These are phyloP conservation scores for Oxyria digyna DNA, from an alignment of 148 eudicot genomes.

Conservation along the genomic window DNA sequence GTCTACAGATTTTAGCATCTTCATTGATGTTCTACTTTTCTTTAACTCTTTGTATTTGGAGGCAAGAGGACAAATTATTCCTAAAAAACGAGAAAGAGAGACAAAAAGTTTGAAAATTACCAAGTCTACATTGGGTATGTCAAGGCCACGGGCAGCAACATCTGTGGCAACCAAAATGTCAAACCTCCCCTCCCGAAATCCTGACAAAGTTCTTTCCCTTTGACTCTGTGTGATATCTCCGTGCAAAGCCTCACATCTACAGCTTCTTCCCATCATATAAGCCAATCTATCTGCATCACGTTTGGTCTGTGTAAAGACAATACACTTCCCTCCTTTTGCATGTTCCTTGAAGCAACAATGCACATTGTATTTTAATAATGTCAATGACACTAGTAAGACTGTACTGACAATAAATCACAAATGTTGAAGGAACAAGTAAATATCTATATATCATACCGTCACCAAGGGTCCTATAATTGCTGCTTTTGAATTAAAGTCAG, in stretches of 20 bases:
- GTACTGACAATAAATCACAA: background rate
- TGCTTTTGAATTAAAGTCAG: conserved; percentile 46
- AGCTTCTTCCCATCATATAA: conserved; percentile 46
- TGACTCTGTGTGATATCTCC: conserved; percentile 82
- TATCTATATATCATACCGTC: conserved; percentile 28
- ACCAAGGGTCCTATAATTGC: conserved; percentile 63
- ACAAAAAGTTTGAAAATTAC: conserved; percentile 22
- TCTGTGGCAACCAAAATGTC: conserved; percentile 88
- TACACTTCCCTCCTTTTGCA: conserved; percentile 89
- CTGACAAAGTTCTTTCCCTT: conserved; percentile 85
- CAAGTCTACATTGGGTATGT: conserved; percentile 95
- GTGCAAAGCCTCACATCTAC: conserved; percentile 70
- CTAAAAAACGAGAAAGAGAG: background rate
- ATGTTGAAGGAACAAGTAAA: background rate
- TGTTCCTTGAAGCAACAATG: conserved; percentile 45
- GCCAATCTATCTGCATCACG: conserved; percentile 87
- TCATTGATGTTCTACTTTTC: background rate
- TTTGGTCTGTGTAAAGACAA: conserved; percentile 96
- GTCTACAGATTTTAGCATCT: background rate
- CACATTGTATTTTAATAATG: background rate
- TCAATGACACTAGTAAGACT: background rate
- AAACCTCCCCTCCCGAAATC: conserved; percentile 64
- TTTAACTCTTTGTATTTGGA: background rate
- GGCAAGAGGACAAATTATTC: background rate
- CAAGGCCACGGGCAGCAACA: conserved; percentile 99